These are phyloP conservation scores for Erodium trifolium DNA, from an alignment of 441 rosid species.

Conservation along the genomic window DNA sequence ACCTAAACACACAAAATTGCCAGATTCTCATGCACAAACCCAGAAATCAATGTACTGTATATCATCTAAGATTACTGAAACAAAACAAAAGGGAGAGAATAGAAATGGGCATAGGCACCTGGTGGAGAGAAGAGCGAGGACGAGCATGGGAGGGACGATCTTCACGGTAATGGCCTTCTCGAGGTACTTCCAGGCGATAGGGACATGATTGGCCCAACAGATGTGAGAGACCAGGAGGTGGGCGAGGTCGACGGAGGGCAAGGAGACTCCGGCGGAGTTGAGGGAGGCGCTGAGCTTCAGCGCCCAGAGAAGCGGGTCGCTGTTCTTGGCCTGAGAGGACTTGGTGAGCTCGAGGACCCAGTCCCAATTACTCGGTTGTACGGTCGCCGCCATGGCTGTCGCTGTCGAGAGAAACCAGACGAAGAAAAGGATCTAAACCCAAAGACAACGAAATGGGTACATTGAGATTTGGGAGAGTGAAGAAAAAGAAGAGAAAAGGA, in stretches of 20 bases:
- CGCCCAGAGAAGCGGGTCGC: constrained; percentile 75
- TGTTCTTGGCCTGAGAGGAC: constrained; percentile 57
- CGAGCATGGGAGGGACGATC: constrained; percentile 67
- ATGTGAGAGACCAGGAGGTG: constrained; percentile 70
- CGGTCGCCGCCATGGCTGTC: constrained; percentile 30
- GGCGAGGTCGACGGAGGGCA: constrained; percentile 75
- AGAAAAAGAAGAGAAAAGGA: background rate
- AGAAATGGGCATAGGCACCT: constrained; percentile 27
- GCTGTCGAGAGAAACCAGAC: background rate
- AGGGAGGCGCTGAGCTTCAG: constrained; percentile 51
- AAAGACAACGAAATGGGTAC: background rate
- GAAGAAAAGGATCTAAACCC: background rate
- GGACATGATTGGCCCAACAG: constrained; percentile 80
- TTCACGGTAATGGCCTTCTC: constrained; percentile 61
- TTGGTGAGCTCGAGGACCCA: constrained; percentile 49
- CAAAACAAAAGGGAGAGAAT: background rate
- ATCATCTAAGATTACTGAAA: background rate
- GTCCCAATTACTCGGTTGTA: constrained; percentile 46
- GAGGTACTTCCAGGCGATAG: constrained; percentile 86
- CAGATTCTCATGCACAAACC: background rate
- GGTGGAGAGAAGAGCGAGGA: constrained; percentile 71
- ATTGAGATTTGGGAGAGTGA: constrained; percentile 7
- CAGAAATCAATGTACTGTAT: background rate
- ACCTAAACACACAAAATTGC: background rate
- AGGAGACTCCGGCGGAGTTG: constrained; percentile 43